A percentile compares a stretch with the other conserved stretches of the same genome.
Evolutionary conservation across 2,329 filamentous ascomycete species (phyloP).

Genomic region (Sporothrix phasma): DNA sequence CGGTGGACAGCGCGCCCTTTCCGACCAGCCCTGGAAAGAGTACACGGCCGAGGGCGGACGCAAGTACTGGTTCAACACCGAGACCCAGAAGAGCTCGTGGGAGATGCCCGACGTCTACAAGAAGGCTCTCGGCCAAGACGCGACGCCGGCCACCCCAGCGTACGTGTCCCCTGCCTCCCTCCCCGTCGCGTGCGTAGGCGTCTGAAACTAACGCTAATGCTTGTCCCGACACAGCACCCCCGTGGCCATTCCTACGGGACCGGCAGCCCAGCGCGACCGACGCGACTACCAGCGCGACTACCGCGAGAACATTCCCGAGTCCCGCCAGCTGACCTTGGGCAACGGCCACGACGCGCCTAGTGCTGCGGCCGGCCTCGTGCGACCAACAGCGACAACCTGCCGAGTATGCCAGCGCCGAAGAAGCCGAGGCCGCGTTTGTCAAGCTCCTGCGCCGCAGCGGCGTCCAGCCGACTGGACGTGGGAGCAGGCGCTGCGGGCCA

Average conservation of each 20-base stretch:
- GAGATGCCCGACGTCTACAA: slow-evolving; percentile 82
- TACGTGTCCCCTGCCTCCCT: slow-evolving; percentile 23
- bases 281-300: slow-evolving; percentile 11
- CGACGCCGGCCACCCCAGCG: slow-evolving; percentile 35
- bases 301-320: slow-evolving; percentile 29
- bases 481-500: slow-evolving; percentile 77
- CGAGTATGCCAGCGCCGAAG: slow-evolving; percentile 69
- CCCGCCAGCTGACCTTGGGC: slow-evolving; percentile 48
- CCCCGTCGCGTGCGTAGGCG: slow-evolving; percentile 17
- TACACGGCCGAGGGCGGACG: slow-evolving; percentile 77
- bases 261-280: slow-evolving; percentile 22
- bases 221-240: slow-evolving; percentile 20
- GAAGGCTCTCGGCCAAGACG: slow-evolving; percentile 55
- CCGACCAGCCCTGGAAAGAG: slow-evolving; percentile 84
- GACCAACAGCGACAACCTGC: slow-evolving; percentile 60
- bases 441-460: slow-evolving; percentile 79
- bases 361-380: slow-evolving; percentile 45
- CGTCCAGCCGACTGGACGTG: slow-evolving; percentile 85
- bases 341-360: slow-evolving; percentile 40
- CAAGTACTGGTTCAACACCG: slow-evolving; percentile 92
- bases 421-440: slow-evolving; percentile 85
- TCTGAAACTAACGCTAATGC: slow-evolving; percentile 1
- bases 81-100: slow-evolving; percentile 90
- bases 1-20: slow-evolving; percentile 56
- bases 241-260: slow-evolving; percentile 28